Base-by-base conservation (phyloP, 1,139 yeast species). In the Geotrichum armillariae region DNA sequence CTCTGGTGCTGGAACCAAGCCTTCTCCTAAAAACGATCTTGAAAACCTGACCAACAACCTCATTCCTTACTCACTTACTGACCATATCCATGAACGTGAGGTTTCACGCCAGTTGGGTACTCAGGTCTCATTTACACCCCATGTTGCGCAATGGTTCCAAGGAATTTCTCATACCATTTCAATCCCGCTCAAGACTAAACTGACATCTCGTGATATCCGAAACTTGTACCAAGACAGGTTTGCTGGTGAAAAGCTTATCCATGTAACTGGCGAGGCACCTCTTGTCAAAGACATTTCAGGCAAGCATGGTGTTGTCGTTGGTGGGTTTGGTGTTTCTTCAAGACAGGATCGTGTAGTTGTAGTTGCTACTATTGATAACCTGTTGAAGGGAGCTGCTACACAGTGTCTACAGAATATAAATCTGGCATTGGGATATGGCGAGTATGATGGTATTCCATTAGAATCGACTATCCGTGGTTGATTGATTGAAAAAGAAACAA, bases 61-160 rank as follows among this genome's bases (percentile, higher is more conserved):
- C 67, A 87, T 93, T 64, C 99, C 99, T 53, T 93, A 93, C 73
- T 83, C 97, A 1, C 77, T 94, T 63, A 94, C 99, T 18, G 96
- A 93, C 68, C 99, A 93, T 69, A 83, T 93, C 55, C 99, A 93
- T 66, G 99, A 93, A 75, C 81, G 83, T 55, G 99, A 93, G 72
- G 85, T 94, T 58, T 85, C 96, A 41, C 67, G 76, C 29, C 94
- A 85, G 62, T 76, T 93, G 55, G 95, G 94, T 4, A 71, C 74
- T 45, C 80, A 81, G 35, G 91, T 93, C 49, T 93, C 96, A 2
- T 93, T 93, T 69, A 82, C 87, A 60, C 99, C 99, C 21, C 99
- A 93, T 65, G 99, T 93, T 53, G 99, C 97, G 2, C 95, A 87
- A 69, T 93, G 99, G 99, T 93, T 94, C 81, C 98, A 93, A 72